Percentiles rank a stretch among this genome's conserved stretches.
Evolutionary conservation across 2,329 filamentous ascomycete genomes (phyloP).

Genomic region (Diaporthe vaccinii): DNA sequence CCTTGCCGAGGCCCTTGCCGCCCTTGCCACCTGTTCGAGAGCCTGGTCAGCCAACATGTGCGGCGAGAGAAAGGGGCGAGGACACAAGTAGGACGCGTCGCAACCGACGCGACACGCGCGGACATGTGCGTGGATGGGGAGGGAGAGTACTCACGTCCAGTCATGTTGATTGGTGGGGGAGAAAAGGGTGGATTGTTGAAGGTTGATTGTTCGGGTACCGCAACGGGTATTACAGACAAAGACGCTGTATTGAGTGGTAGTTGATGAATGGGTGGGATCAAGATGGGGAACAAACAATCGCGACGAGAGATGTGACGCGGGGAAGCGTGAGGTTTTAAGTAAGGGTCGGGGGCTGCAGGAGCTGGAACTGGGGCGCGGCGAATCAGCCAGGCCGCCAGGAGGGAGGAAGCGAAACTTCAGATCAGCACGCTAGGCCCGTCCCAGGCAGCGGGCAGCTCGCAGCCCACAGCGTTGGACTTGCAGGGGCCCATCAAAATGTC

Average conservation of each 20-base stretch:
- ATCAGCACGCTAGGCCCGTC: slow-evolving; percentile 35
- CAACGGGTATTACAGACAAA: slow-evolving; percentile 25
- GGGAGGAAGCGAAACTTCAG: slow-evolving; percentile 9
- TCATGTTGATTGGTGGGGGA: slow-evolving; percentile 47
- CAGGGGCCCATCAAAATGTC: neutral
- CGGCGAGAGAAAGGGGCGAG: too few relatives aligned
- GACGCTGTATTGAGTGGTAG: slow-evolving; percentile 44
- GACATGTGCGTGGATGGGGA: neutral
- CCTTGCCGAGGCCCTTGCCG: slow-evolving; percentile 98
- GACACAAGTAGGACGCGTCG: slow-evolving; percentile 9
- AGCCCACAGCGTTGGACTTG: neutral
- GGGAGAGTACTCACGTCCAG: slow-evolving; percentile 51
- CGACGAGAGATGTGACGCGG: slow-evolving; percentile 38
- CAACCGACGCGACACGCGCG: neutral
- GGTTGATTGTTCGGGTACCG: slow-evolving; percentile 15
- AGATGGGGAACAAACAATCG: slow-evolving; percentile 37
- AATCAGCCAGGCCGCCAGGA: slow-evolving; percentile 34
- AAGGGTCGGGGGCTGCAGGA: slow-evolving; percentile 28
- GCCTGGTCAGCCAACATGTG: neutral
- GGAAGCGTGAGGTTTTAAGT: slow-evolving; percentile 40
- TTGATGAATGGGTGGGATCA: slow-evolving; percentile 32
- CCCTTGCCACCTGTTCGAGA: slow-evolving; percentile 82
- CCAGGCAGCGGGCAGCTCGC: slow-evolving; percentile 2
- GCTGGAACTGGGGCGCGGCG: slow-evolving; percentile 24
- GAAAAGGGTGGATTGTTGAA: slow-evolving; percentile 41